phyloP scores from a whole-genome alignment of 768 basidiomycete genomes.

The Boletus vinaceobasis region DNA sequence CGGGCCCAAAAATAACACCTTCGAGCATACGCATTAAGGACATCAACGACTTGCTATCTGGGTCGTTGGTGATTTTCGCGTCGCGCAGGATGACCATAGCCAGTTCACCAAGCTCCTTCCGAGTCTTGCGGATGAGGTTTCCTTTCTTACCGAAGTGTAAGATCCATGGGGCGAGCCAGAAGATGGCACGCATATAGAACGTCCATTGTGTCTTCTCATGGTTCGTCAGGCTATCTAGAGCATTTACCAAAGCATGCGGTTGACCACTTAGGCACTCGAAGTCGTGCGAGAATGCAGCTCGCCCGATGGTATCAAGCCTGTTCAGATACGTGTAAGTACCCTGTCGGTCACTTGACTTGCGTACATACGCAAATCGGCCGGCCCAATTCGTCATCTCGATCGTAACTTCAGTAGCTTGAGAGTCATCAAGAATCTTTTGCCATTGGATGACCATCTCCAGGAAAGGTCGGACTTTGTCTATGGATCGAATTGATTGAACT shows the following conservation, averaged over 20 bases:
- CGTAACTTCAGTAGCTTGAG: slow-evolving; percentile 37
- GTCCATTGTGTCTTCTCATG: slow-evolving; percentile 54
- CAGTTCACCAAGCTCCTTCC: slow-evolving; percentile 50
- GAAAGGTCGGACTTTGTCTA: slow-evolving; percentile 3
- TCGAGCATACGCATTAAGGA: slow-evolving; percentile 47
- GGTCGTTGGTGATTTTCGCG: slow-evolving; percentile 44
- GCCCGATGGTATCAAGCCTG: slow-evolving; percentile 57
- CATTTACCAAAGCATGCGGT: slow-evolving; percentile 46
- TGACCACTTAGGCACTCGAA: slow-evolving; percentile 53
- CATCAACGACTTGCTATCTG: slow-evolving; percentile 47
- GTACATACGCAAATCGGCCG: slow-evolving; percentile 56
- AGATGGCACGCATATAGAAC: slow-evolving; percentile 63
- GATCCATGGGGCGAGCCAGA: slow-evolving; percentile 57
- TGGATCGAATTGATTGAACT: not conserved
- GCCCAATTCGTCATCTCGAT: slow-evolving; percentile 60
- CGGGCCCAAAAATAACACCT: not conserved
- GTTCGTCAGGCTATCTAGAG: slow-evolving; percentile 59
- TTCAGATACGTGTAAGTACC: not conserved
- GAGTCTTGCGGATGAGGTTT: slow-evolving; percentile 52
- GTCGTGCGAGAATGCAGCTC: slow-evolving; percentile 62
- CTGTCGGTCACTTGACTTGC: not conserved
- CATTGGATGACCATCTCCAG: slow-evolving; percentile 46
- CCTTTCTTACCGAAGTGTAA: slow-evolving; percentile 56
- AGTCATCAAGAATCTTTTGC: slow-evolving; percentile 43
- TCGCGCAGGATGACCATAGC: slow-evolving; percentile 53